Conservation (phyloP, 176 grass and related monocot genomes). For the Stipa capillata region DNA sequence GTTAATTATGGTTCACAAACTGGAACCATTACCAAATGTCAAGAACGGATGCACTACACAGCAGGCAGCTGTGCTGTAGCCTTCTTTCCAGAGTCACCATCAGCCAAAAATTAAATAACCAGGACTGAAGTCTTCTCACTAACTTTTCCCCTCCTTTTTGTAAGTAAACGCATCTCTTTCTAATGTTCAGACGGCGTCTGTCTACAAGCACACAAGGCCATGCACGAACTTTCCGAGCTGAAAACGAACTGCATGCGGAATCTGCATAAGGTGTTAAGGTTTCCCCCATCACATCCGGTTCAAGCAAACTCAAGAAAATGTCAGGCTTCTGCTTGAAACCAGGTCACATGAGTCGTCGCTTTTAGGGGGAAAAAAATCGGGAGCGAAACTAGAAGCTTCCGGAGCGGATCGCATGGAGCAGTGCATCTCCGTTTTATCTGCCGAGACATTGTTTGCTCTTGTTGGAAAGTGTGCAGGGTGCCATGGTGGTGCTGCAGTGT, state of each 20-base stretch:
- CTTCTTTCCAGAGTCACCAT: neutral
- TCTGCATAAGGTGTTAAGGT: neutral
- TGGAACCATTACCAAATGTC: neutral
- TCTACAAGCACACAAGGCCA: neutral
- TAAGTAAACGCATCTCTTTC: constrained; percentile 2
- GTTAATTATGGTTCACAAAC: neutral
- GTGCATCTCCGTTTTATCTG: neutral
- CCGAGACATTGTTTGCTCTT: neutral
- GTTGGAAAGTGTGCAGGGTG: neutral
- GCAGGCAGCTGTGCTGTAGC: neutral
- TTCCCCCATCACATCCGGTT: neutral
- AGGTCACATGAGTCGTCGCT: neutral
- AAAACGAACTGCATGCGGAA: neutral
- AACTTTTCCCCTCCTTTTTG: neutral
- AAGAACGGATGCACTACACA: neutral
- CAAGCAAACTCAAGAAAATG: neutral
- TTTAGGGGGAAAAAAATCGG: neutral
- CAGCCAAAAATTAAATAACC: neutral
- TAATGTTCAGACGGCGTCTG: neutral
- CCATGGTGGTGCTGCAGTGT: no score
- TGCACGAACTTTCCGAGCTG: neutral
- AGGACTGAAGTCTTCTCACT: neutral
- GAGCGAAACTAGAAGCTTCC: neutral
- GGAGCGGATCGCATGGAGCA: no score
- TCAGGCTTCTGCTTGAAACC: neutral